These are phyloP conservation scores for Aspergillus bridgeri DNA, from an alignment of 495 filamentous ascomycete genomes.

Conservation along the genomic window DNA sequence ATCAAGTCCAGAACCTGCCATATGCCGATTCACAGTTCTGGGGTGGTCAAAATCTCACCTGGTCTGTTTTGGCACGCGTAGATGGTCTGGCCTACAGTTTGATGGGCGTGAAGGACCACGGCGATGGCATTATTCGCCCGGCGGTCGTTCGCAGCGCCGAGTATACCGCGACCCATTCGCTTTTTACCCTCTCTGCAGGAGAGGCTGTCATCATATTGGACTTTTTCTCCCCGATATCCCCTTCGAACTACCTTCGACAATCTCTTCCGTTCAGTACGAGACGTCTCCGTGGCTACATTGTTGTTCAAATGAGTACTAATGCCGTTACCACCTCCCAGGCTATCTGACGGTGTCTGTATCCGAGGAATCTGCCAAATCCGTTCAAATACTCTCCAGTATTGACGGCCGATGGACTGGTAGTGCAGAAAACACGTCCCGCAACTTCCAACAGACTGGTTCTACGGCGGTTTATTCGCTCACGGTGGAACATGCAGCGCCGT, in stretches of 20 bases:
- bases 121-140: constrained; percentile 29
- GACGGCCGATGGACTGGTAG: constrained; percentile 49
- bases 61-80: constrained; percentile 47
- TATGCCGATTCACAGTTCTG: constrained; percentile 48
- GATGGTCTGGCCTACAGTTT: constrained; percentile 46
- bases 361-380: constrained; percentile 20
- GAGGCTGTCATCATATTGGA: constrained; percentile 39
- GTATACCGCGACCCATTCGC: constrained; percentile 46
- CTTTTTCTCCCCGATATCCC: constrained; percentile 86
- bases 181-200: constrained; percentile 43
- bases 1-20: constrained; percentile 35
- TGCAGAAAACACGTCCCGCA: constrained; percentile 22
- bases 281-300: background rate
- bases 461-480: constrained; percentile 30
- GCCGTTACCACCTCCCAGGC: constrained; percentile 18
- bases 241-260: constrained; percentile 76
- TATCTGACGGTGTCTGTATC: constrained; percentile 68
- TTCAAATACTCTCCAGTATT: constrained; percentile 49
- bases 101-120: constrained; percentile 37
- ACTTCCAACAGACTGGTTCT: constrained; percentile 24
- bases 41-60: constrained; percentile 44
- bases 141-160: constrained; percentile 38
- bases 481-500: constrained; percentile 33
- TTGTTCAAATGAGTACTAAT: constrained; percentile 1
- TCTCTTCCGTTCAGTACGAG: constrained; percentile 67